Percentiles rank a stretch among this genome's conserved stretches.
phyloP scores from a whole-genome alignment of 2,329 filamentous ascomycete genomes.

The Pseudogymnoascus pannorum region DNA sequence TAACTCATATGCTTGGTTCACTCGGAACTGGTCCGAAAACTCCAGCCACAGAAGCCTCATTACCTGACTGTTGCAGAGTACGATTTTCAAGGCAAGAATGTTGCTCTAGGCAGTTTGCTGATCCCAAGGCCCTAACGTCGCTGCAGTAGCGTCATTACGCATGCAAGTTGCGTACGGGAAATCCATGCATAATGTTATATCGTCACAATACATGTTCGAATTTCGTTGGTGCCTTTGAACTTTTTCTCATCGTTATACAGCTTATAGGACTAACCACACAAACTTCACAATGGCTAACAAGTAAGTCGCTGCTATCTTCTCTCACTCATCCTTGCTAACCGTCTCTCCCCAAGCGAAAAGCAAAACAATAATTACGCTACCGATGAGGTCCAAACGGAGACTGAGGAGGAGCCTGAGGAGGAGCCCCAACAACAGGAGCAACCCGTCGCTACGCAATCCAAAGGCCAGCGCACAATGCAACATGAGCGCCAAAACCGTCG shows the following conservation, averaged over 20 bases:
- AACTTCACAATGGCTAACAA: slow-evolving; percentile 23
- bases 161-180: not conserved
- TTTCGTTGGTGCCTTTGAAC: too few species aligned
- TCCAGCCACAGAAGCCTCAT: not conserved
- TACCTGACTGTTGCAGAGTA: not conserved
- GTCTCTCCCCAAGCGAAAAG: slow-evolving; percentile 11
- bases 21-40: not conserved
- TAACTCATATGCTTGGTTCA: not conserved
- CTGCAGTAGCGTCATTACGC: not conserved
- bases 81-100: too few species aligned
- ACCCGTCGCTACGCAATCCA: slow-evolving; percentile 27
- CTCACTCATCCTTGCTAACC: slow-evolving; percentile 17
- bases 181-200: not conserved
- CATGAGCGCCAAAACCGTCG: slow-evolving; percentile 9
- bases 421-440: slow-evolving; percentile 28
- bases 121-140: not conserved
- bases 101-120: too few species aligned
- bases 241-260: too few species aligned
- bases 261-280: too few species aligned
- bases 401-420: too few species aligned
- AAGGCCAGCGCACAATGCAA: slow-evolving; percentile 14
- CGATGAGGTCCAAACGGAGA: slow-evolving; percentile 36
- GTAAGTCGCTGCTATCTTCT: slow-evolving; percentile 16
- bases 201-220: not conserved
- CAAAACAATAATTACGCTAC: slow-evolving; percentile 15